phyloP scores from a whole-genome alignment of 257 asterid genomes.

The Solanum ossicruentum region DNA sequence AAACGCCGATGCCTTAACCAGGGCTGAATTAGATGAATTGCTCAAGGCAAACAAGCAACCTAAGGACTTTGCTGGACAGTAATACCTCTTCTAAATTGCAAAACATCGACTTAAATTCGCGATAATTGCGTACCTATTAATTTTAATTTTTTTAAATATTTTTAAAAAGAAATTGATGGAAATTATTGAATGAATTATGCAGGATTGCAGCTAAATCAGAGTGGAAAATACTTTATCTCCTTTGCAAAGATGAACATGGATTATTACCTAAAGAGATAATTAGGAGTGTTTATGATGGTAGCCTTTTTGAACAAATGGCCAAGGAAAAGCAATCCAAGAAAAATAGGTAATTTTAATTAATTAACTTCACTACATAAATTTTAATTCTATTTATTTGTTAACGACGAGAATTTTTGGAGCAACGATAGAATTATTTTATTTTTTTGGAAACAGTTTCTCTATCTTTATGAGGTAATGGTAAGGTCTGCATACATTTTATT shows the following conservation, averaged over 20 bases:
- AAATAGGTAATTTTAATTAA: background rate
- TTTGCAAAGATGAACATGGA: background rate
- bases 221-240: background rate
- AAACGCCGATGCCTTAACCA: background rate
- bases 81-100: background rate
- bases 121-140: background rate
- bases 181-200: background rate
- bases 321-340: background rate
- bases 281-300: background rate
- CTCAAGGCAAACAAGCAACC: background rate
- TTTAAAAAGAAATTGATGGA: background rate
- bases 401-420: background rate
- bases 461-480: too few relatives aligned
- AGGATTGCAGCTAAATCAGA: background rate
- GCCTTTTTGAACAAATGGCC: constrained; percentile 3
- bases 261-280: background rate
- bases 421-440: background rate
- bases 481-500: too few relatives aligned
- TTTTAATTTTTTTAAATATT: background rate
- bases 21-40: background rate
- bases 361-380: background rate
- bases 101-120: background rate
- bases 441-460: too few relatives aligned
- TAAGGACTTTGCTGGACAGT: background rate
- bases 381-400: background rate